Base-by-base conservation (phyloP, 2,329 filamentous ascomycete species). In the Phialocephala sp. region DNA sequence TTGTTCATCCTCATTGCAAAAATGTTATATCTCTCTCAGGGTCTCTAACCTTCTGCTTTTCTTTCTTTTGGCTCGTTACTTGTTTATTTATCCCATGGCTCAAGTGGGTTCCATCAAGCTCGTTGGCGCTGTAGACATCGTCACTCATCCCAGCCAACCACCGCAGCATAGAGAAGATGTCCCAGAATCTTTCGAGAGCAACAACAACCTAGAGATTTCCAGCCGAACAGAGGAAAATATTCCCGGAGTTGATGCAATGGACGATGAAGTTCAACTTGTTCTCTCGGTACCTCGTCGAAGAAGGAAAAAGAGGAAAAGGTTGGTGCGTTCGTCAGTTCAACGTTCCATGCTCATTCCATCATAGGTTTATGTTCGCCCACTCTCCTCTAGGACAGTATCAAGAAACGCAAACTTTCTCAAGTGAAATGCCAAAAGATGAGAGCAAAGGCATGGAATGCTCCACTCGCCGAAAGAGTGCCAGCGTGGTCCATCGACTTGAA, bases 201-300 rank as follows among this genome's bases (percentile, higher is more conserved):
- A 8, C 36, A 32, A 9, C 36, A 32, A 57, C 36, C 24, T 61
- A 24, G 1, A 20, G 9, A 32, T 12, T 18, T 18, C 18, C 50
- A 57, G 20, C 18, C 50, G 15, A 54, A 11, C 22, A 15, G 24
- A 54, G 14, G n/a, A 54, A 18, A 14, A 3, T 4, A 27, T 54
- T 18, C 12, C 22, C 14, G n/a, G 22, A 35, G 15, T 18, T 57
- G 55, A 57, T 20, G 4, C 11, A 8, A 41, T 37, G 27, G 80
- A 82, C 57, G 77, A 79, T 64, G 81, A 83, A 59, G 75, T 83
- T 37, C 76, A 82, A 68, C 81, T 83, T 62, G 74, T 83, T 37
- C 81, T 79, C 52, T 78, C 77, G 22, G 78, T 79, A 27, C 80
- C 80, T 11, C 77, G 81, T 43, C 68, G 70, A 36, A 72, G 63